phyloP scores from a whole-genome alignment of 108 stramenopile genomes.

The Pseudonitzschia multistriata region DNA sequence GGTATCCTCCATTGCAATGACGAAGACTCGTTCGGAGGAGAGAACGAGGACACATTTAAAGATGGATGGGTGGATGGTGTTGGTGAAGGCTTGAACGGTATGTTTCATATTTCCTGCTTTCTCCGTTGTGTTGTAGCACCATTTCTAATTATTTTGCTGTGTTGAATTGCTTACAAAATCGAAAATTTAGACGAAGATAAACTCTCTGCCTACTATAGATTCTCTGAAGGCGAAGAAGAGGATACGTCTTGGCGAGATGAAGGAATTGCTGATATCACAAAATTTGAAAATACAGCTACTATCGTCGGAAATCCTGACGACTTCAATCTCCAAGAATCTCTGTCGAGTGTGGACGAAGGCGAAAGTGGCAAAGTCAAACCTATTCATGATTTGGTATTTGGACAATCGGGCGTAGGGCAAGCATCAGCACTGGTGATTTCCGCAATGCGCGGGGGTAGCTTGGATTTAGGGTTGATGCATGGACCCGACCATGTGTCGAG shows the following conservation, averaged over 20 bases:
- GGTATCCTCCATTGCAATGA: slow-evolving; percentile 62
- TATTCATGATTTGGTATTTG: slow-evolving; percentile 80
- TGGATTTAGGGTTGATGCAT: slow-evolving; percentile 86
- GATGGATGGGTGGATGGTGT: slow-evolving; percentile 81
- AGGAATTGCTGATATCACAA: slow-evolving; percentile 73
- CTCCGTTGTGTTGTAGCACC: background rate
- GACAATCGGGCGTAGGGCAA: slow-evolving; percentile 50
- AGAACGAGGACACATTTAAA: slow-evolving; percentile 30
- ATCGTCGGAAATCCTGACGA: slow-evolving; percentile 31
- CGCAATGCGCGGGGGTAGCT: slow-evolving; percentile 64
- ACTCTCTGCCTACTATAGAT: slow-evolving; percentile 76
- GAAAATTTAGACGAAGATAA: slow-evolving; percentile 72
- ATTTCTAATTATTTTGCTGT: background rate
- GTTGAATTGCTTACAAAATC: background rate
- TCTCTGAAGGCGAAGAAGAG: slow-evolving; percentile 86
- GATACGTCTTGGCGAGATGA: slow-evolving; percentile 65
- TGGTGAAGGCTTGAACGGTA: slow-evolving; percentile 68
- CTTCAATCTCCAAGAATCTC: slow-evolving; percentile 48
- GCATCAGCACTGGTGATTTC: slow-evolving; percentile 60
- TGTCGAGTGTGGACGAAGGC: slow-evolving; percentile 87
- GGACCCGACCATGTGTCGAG: slow-evolving; percentile 47
- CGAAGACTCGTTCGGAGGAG: slow-evolving; percentile 45
- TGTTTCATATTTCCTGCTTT: background rate
- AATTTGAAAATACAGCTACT: slow-evolving; percentile 53
- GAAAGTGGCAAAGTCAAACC: slow-evolving; percentile 81